Base-by-base conservation (phyloP, 441 rosid species). In the Bruguiera hainesii region DNA sequence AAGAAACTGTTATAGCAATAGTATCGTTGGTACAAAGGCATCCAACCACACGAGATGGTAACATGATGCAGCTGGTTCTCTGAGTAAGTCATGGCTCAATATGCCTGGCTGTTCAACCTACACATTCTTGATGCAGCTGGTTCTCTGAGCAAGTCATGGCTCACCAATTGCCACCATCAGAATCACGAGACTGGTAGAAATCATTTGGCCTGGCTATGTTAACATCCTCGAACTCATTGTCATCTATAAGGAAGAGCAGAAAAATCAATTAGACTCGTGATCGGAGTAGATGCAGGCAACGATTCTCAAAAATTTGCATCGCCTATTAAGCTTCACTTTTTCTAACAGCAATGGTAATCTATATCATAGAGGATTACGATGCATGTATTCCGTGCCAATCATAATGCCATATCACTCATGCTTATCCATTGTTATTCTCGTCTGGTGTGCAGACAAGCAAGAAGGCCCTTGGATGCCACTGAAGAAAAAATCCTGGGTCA, bases 221-320 rank as follows among this genome's bases (percentile, higher is more conserved):
- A 74, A 90, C 81, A 64, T 87, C 92, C 84, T 90, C 97, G 71
- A 93, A 93, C 72, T 87, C 85, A 55, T 81, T 81, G 79, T 85
- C 91, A 72, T 89, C 98, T 91, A 87, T 58, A 78, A 29, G 56
- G 52, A 18, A 29, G 68, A 60, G 51, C 23, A 33, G 62, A 11
- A 21, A 35, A 56, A 13, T 42, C 7, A 42, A 65, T 64, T 61
- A 26, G 42, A 66, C 39, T 23, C 46, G 35, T 11, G 46, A 50
- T 60, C 68, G 28, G n/a, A 49, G 61, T 21, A 57, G 31, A 31
- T 58, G 63, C 71, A 49, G 56, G 69, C 58, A 13, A 39, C 4
- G 15, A 37, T 11, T 31, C 2, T 26, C 39, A 10, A 8, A 49
- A 37, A 64, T 46, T 65, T 50, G n/a, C 21, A 5, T 21, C 11